Evolutionary conservation across 495 filamentous ascomycete genomes (phyloP), one percentile per base, ranked within the genome.

Genomic region (Penicilliopsis zonata): DNA sequence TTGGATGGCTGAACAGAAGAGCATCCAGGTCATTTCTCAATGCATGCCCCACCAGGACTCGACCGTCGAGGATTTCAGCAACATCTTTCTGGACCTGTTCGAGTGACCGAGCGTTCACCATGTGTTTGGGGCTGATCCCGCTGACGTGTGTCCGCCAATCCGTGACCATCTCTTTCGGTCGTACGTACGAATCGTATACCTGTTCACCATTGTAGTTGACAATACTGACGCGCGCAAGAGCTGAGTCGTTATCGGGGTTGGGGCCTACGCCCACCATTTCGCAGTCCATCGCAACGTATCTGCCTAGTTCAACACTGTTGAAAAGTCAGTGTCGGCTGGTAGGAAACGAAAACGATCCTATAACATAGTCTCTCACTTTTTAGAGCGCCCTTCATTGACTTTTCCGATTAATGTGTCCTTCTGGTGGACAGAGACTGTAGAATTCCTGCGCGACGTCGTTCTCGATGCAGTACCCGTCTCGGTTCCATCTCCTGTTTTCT

Each of bases 241-340:
- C 72, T 8, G 76, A 79, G 46, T 82, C 72, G 28, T 61, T 52
- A 24, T 79, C 74, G 3, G 67, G 68, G 20, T 69, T 65, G 1
- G 79, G 74, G 2, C 85, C 85, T 8, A 86, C 74, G 23, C 90
- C 90, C 12, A 98, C 88, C 90, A 98, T 98, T 60, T 98, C 90
- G 56, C 90, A 96, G 61, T 98, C 92, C 27, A 98, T 70, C 20
- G 84, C 80, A 27, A 98, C 53, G 47, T 90, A 96, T 67, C 85
- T 90, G 31, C 86, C 87, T 28, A 80, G 48, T 28, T 80, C 72
- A 10, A 47, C 53, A 18, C 63, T 67, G 34, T n/a, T 17, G 12
- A 2, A 17, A 7, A 14, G 30, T 50, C 30, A 46, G 50, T 28
- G 34, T 22, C 21, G 13, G 17, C 26, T 17, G 14, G 13, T 15